A percentile compares a stretch with the other conserved stretches of the same genome.
Evolutionary conservation across 352 stramenopile genomes (phyloP).

Genomic region (Aphanomyces stellatus): DNA sequence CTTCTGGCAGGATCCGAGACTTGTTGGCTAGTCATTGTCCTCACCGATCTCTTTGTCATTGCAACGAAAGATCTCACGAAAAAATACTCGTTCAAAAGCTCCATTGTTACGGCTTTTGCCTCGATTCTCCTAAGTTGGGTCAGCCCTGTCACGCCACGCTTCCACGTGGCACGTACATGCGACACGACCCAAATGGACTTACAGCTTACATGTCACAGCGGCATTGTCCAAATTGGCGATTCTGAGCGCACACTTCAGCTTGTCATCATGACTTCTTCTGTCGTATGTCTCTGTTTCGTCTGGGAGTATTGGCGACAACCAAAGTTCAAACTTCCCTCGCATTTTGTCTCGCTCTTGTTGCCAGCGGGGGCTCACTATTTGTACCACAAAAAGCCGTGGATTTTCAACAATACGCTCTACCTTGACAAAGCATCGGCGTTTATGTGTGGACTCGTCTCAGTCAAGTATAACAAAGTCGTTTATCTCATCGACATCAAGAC

Average conservation of each 20-base stretch:
- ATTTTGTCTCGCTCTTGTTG: neutral
- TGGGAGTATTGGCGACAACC: neutral
- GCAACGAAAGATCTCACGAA: neutral
- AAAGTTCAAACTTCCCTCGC: neutral
- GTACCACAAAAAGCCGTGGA: neutral
- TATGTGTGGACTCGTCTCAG: neutral
- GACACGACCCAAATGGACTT: neutral
- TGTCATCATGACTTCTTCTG: neutral
- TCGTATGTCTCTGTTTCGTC: neutral
- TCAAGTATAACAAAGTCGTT: neutral
- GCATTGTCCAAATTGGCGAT: neutral
- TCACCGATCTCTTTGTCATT: neutral
- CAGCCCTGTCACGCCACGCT: neutral
- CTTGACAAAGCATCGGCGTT: conserved; percentile 16
- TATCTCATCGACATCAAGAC: conserved; percentile 14
- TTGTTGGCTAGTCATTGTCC: neutral
- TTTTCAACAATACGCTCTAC: neutral
- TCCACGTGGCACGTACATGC: neutral
- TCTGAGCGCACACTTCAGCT: neutral
- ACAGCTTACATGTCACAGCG: neutral
- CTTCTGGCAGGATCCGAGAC: neutral
- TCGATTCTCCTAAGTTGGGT: neutral
- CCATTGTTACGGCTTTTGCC: neutral
- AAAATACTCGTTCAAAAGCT: neutral
- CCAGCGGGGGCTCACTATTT: neutral